Base-by-base conservation (phyloP, 2,329 filamentous ascomycete genomes). In the Phialocephala subalpina region DNA sequence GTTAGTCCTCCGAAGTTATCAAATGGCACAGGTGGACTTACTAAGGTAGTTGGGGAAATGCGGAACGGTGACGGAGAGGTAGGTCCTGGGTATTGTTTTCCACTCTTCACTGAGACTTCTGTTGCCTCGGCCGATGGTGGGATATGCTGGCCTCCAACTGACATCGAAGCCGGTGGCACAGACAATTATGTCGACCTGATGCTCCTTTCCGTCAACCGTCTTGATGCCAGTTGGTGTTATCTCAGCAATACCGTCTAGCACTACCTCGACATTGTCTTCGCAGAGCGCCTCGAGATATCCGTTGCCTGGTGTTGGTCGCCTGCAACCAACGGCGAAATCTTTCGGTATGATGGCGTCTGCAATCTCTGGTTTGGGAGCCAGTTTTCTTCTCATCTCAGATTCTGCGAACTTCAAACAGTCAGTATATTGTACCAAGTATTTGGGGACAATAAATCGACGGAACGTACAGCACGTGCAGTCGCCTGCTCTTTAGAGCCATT, bases 321-420 rank as follows among this genome's bases (percentile, higher is more conserved):
- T 92, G 2, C 93, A 97, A 73, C 95, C 95, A 5, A 97, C 95
- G 4, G 94, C 94, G 42, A 92, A 88, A 76, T 92, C 97, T 14
- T 92, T 97, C 4, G 95, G 95, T 64, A 71, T 53, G 65, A 69
- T 70, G 7, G 40, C 40, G 27, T 70, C 60, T 27, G 62, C 60
- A 59, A 68, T 55, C 35, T 35, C 47, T n/a, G 64, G 58, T 25
- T 65, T 70, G 16, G 40, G 49, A 25, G 35, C 65, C 29, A 70
- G 35, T 64, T 79, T 77, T 20, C 52, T 49, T 27, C 36, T 62
- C 67, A 70, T 67, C 35, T 69, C 64, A 7, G 20, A 38, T 58
- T 62, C 61, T 12, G 60, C 65, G 22, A 69, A 69, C 18, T 52
- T 29, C n/a, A 52, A 42, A 42, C 4, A 16, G 38, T 42, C 18